Evolutionary conservation across 495 filamentous ascomycete species (phyloP), one percentile per base, ranked within the genome.

Genomic region (Chaetomidium leptoderma): DNA sequence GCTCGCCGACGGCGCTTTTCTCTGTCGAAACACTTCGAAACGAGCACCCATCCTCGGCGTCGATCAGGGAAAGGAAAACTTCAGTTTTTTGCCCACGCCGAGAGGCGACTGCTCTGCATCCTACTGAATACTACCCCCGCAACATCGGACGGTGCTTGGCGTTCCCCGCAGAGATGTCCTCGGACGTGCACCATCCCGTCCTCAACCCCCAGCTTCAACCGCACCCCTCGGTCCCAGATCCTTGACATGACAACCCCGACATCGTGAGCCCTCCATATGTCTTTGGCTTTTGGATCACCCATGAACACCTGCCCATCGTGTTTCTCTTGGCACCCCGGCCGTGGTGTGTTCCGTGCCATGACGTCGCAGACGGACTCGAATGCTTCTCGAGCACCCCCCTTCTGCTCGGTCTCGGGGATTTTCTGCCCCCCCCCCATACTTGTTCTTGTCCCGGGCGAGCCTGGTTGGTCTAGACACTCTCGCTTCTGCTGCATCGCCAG

Each of bases 321-420:
- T 67, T 64, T 67, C 59, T 59, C 60, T 54, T 45, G 57, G 47
- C 58, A 54, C 27, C 50, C 59, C 75, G 71, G 73, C 58, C 67
- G 57, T 58, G 56, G 59, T 47, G 56, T 32, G 53, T 73, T 73
- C 74, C 72, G 72, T 67, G 68, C 29, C 68, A 63, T 72, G 68
- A 68, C 60, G 65, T 65, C 42, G 59, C 61, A 42, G 60, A 46
- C 24, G 39, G 60, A 60, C 54, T 64, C 49, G 59, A 46, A 36
- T 49, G 30, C 50, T 59, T 59, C 57, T 57, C n/a, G 42, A 57
- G 13, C 26, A 45, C 49, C 44, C 42, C 24, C 52, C 40, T 39
- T 49, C 26, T 59, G 47, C 29, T 39, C 26, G 30, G 19, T 57
- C 48, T 58, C 51, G 50, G 51, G 19, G 55, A 44, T 29, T 46